Evolutionary conservation across 1,284 basidiomycete species (phyloP).

Genomic region (Quambalaria eucalypti): DNA sequence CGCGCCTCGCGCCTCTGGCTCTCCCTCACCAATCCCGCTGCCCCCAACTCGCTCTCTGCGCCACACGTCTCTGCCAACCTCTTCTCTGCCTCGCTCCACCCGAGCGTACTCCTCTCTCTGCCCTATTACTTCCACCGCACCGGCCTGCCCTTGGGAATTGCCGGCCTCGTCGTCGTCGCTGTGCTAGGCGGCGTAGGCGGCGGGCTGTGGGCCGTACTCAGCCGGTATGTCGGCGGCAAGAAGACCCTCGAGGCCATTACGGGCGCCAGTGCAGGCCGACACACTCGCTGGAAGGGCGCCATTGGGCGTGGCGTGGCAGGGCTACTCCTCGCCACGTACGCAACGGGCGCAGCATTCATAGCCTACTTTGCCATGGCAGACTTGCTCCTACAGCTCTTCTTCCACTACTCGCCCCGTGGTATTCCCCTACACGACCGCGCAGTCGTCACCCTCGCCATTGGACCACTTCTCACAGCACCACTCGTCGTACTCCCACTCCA

Average conservation of each 20-base stretch:
- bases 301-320: constrained; percentile 28
- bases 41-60: constrained; percentile 19
- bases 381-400: constrained; percentile 37
- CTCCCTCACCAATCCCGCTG: background rate
- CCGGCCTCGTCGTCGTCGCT: constrained; percentile 23
- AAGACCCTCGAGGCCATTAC: constrained; percentile 36
- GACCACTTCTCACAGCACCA: constrained; percentile 28
- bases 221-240: constrained; percentile 39
- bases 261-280: constrained; percentile 33
- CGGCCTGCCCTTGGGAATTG: constrained; percentile 21
- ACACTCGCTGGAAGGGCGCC: constrained; percentile 38
- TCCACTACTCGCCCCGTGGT: constrained; percentile 34
- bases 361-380: constrained; percentile 43
- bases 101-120: constrained; percentile 40
- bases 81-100: constrained; percentile 38
- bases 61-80: constrained; percentile 40
- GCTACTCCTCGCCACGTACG: constrained; percentile 28
- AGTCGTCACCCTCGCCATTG: constrained; percentile 37
- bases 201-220: constrained; percentile 40
- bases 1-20: background rate
- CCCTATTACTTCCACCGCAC: constrained; percentile 39
- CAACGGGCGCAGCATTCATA: constrained; percentile 39
- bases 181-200: constrained; percentile 40
- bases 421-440: constrained; percentile 35
- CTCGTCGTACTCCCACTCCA: constrained; percentile 40